phyloP scores from a whole-genome alignment of 139 green algal species.

The Asterochloris erici region DNA sequence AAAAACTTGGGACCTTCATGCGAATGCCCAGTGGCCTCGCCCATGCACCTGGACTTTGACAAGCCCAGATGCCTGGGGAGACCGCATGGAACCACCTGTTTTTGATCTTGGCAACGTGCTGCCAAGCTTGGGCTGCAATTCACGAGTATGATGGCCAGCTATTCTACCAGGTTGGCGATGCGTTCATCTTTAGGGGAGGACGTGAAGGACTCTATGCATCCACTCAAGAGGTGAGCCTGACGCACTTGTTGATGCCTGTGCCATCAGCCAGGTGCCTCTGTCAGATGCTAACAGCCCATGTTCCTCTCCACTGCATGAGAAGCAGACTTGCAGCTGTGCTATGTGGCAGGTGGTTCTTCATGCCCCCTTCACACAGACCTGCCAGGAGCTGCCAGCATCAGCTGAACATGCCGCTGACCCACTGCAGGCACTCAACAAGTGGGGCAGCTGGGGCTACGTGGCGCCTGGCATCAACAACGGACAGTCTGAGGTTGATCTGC shows the following conservation, averaged over 20 bases:
- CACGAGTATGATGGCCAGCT: conserved; percentile 44
- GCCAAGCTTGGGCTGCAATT: conserved; percentile 18
- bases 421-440: conserved; percentile 27
- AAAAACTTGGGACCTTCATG: no score
- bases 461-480: conserved; percentile 41
- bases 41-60: no score
- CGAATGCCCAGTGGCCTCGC: no score
- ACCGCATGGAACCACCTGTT: no score
- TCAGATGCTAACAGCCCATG: not conserved
- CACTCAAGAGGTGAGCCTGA: conserved; percentile 23
- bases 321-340: no score
- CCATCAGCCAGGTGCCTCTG: not conserved
- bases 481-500: conserved; percentile 49
- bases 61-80: no score
- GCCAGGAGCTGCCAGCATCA: no score
- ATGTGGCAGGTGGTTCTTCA: no score
- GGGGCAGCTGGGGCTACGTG: conserved; percentile 33
- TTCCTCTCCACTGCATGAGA: no score
- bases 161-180: conserved; percentile 40
- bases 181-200: conserved; percentile 47
- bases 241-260: not conserved
- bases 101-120: not conserved
- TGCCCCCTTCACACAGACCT: no score
- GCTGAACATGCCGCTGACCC: not conserved
- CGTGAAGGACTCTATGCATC: conserved; percentile 49